These are phyloP conservation scores for Epichloe uncinata DNA, from an alignment of 2,329 filamentous ascomycete genomes.

Conservation along the genomic window DNA sequence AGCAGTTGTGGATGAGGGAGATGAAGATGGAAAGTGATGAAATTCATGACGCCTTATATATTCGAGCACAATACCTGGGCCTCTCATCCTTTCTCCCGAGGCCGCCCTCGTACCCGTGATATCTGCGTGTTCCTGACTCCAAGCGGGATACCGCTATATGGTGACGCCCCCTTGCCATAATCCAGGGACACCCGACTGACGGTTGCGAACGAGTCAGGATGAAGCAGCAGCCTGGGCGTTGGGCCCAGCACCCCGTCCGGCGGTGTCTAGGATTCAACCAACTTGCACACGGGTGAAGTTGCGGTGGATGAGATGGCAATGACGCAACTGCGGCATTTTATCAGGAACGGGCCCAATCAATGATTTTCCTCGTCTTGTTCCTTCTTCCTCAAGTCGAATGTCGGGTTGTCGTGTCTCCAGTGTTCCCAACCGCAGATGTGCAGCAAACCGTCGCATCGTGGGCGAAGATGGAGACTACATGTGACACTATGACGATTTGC, in stretches of 20 bases:
- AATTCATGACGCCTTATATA: constrained; percentile 2
- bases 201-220: constrained; percentile 1
- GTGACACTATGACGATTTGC: constrained; percentile 5
- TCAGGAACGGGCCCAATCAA: constrained; percentile 10
- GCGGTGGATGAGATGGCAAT: constrained; percentile 14
- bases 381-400: constrained; percentile 3
- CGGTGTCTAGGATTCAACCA: constrained; percentile 2
- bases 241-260: constrained; percentile 2
- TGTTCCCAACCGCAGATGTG: background rate
- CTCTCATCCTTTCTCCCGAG: background rate
- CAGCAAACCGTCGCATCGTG: constrained; percentile 3
- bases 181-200: background rate
- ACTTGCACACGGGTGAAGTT: constrained; percentile 9
- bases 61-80: background rate
- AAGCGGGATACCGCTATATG: background rate
- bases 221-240: background rate
- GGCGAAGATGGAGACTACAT: constrained; percentile 2
- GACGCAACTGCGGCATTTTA: constrained; percentile 19
- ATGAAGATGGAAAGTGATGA: background rate
- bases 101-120: background rate
- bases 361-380: constrained; percentile 3
- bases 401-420: constrained; percentile 14
- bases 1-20: background rate
- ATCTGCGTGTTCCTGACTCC: background rate
- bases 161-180: background rate